phyloP scores from a whole-genome alignment of 805 yeast genomes.

The Wickerhamomyces sydowiorum region DNA sequence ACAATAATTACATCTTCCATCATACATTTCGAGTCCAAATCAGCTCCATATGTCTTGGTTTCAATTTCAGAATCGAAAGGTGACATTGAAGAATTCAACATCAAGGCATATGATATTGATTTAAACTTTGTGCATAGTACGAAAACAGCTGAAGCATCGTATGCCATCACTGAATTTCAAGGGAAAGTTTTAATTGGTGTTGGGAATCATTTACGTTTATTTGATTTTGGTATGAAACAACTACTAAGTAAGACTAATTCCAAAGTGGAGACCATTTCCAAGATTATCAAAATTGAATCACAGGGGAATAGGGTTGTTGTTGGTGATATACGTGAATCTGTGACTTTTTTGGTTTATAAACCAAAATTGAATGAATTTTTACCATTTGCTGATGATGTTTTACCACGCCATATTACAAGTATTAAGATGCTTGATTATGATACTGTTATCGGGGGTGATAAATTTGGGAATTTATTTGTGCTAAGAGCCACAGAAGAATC shows the following conservation, averaged over 20 bases:
- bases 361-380: slow-evolving; percentile 42
- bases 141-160: slow-evolving; percentile 38
- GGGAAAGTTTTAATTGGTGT: slow-evolving; percentile 59
- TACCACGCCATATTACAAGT: slow-evolving; percentile 62
- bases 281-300: slow-evolving; percentile 48
- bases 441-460: slow-evolving; percentile 81
- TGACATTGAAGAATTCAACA: slow-evolving; percentile 15
- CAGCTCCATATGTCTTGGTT: slow-evolving; percentile 34
- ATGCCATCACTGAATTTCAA: slow-evolving; percentile 48
- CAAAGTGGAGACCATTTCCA: slow-evolving; percentile 35
- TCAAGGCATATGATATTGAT: slow-evolving; percentile 28
- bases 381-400: slow-evolving; percentile 64
- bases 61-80: slow-evolving; percentile 28
- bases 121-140: slow-evolving; percentile 59
- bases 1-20: slow-evolving; percentile 8
- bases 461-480: slow-evolving; percentile 74
- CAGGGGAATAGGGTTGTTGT: slow-evolving; percentile 57
- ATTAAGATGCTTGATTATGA: slow-evolving; percentile 60
- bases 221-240: slow-evolving; percentile 75
- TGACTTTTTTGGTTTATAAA: slow-evolving; percentile 51
- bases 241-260: slow-evolving; percentile 60
- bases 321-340: slow-evolving; percentile 69
- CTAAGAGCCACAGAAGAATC: slow-evolving; percentile 52
- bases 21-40: slow-evolving; percentile 21
- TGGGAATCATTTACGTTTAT: slow-evolving; percentile 47